Evolutionary conservation across 2,329 filamentous ascomycete genomes (phyloP), one percentile per base, ranked within the genome.

Genomic region (Colletotrichum zoysiae): DNA sequence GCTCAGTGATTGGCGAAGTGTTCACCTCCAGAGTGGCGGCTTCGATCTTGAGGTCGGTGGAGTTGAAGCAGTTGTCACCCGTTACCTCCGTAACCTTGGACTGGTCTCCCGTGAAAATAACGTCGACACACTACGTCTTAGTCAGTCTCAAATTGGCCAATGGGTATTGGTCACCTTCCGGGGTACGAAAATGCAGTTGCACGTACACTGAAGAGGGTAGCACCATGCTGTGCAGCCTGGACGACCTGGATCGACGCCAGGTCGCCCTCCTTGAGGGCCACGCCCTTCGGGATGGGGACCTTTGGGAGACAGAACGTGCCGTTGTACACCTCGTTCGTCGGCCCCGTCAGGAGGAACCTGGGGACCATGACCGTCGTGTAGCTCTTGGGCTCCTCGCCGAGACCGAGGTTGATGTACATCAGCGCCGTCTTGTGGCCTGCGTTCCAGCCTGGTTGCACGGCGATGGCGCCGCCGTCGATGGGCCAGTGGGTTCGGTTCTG

Each of bases 391-490:
- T 80, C 73, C 18, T 85, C 90, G 51, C 89, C 90, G 68, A 91
- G 86, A 59, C 92, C 91, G 67, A 94, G 83, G 81, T 94, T 94
- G 81, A 94, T 84, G 81, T 93, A 93, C 80, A 94, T 86, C 74
- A 91, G 86, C 7, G 91, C 91, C 9, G 86, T 88, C 23, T 84
- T 78, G 77, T 93, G 91, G 63, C 92, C 91, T 50, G 86, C 85
- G 81, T 93, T 93, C 91, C 91, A 94, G 74, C 91, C 92, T 0
- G 91, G 92, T 77, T 94, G 91, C 62, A 94, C 78, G 20, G 90
- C 86, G 64, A 94, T 77, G 8, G 90, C 91, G 53, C 92, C 92
- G 63, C 91, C 91, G 57, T 79, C 83, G 61, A 91, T 78, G 9
- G 92, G 91, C 91, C 91, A 94, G 79, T 89, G 87, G 2, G 92